Conservation (phyloP, 192 early-diverging fungal genomes). For the Gigaspora rosea region DNA sequence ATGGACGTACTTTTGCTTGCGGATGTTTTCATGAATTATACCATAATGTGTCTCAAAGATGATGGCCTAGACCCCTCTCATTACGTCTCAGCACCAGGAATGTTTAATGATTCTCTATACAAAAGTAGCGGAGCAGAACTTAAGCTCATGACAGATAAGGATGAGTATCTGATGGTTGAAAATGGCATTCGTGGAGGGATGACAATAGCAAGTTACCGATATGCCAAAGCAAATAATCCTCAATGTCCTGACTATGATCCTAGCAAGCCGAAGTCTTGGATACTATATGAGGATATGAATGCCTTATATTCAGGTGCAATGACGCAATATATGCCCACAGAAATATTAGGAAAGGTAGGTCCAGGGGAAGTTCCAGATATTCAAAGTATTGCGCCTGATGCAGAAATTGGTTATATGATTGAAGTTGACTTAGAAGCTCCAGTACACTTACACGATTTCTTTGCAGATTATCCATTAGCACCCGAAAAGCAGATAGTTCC, state of each 20-base stretch:
- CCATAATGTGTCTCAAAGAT: slow-evolving; percentile 27
- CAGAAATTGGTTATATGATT: slow-evolving; percentile 8
- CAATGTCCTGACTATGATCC: slow-evolving; percentile 23
- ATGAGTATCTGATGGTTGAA: slow-evolving; percentile 12
- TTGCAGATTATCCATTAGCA: slow-evolving; percentile 5
- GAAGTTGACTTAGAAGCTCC: slow-evolving; percentile 29
- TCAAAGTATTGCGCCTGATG: slow-evolving; percentile 11
- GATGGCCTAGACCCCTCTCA: slow-evolving; percentile 17
- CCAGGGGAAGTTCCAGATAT: slow-evolving; percentile 18
- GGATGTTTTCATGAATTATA: slow-evolving; percentile 25
- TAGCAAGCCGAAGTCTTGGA: slow-evolving; percentile 10
- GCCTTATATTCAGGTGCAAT: slow-evolving; percentile 27
- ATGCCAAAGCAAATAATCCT: slow-evolving; percentile 22
- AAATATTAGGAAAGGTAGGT: slow-evolving; percentile 21
- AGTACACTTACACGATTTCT: slow-evolving; percentile 17
- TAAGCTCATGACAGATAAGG: slow-evolving; percentile 21
- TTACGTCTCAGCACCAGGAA: slow-evolving; percentile 26
- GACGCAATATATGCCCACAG: slow-evolving; percentile 23
- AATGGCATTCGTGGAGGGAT: not conserved
- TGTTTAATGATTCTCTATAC: slow-evolving; percentile 28
- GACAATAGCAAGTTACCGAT: slow-evolving; percentile 20
- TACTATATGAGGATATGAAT: slow-evolving; percentile 26
- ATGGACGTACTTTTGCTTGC: slow-evolving; percentile 30
- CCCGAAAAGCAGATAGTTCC: slow-evolving; percentile 18
- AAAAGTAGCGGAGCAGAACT: slow-evolving; percentile 22